Conservation (phyloP, 176 grass and related monocot genomes). For the Tillandsia fasciculata region DNA sequence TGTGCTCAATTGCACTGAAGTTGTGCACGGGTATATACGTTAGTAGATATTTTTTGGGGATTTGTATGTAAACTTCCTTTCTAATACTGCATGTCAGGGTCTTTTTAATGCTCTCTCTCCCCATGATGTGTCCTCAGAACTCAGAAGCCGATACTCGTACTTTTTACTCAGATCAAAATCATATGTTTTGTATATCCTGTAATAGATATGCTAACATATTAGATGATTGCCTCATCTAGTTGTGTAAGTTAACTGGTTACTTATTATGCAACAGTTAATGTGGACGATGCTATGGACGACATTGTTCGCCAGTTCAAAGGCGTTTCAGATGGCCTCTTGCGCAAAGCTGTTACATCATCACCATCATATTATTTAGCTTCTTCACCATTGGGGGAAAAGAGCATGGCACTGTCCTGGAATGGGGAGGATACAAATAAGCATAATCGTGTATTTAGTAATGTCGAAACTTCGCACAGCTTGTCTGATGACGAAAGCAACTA, state of each 20-base stretch:
- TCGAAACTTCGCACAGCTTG: constrained; percentile 51
- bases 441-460: constrained; percentile 32
- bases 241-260: constrained; percentile 13
- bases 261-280: constrained; percentile 58
- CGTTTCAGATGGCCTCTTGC: constrained; percentile 77
- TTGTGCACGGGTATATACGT: no score
- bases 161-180: no score
- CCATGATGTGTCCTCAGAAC: no score
- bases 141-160: no score
- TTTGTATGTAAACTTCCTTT: no score
- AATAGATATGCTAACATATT: neutral
- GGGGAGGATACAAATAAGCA: constrained; percentile 48
- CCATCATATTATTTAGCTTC: constrained; percentile 25
- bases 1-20: no score
- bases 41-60: no score
- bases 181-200: no score
- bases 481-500: constrained; percentile 84
- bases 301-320: constrained; percentile 93
- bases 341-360: constrained; percentile 48
- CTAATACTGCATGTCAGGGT: no score
- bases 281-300: constrained; percentile 99
- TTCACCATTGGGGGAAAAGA: constrained; percentile 33
- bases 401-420: constrained; percentile 60
- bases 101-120: no score
- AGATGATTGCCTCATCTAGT: neutral